Evolutionary conservation across 2,329 filamentous ascomycete genomes (phyloP).

Genomic region (Xylariaceae sp.): DNA sequence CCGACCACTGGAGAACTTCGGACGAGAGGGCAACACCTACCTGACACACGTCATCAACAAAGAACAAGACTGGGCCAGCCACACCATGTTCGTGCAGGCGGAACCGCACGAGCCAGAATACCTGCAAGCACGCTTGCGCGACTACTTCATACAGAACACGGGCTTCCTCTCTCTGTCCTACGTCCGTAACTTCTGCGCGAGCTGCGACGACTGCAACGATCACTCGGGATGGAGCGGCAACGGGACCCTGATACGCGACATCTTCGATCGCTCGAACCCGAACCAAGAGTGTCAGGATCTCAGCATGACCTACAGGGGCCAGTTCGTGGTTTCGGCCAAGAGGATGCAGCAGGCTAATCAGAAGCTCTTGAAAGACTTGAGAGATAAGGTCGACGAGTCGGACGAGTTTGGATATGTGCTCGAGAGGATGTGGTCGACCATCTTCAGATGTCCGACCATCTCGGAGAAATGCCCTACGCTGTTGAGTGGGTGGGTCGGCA

Average conservation of each 20-base stretch:
- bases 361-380: constrained; percentile 12
- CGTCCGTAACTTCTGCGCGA: constrained; percentile 17
- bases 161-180: constrained; percentile 17
- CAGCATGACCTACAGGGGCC: constrained; percentile 17
- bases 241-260: constrained; percentile 10
- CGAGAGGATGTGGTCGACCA: constrained; percentile 15
- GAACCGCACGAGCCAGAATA: constrained; percentile 17
- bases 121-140: constrained; percentile 15
- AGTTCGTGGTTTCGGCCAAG: constrained; percentile 17
- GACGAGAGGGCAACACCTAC: constrained; percentile 19
- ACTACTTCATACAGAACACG: constrained; percentile 16
- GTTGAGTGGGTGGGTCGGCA: constrained; percentile 18
- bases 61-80: constrained; percentile 16
- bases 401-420: constrained; percentile 15
- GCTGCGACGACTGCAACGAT: constrained; percentile 17
- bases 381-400: constrained; percentile 5
- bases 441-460: constrained; percentile 18
- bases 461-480: constrained; percentile 18
- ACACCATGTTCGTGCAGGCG: constrained; percentile 19
- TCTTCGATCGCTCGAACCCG: constrained; percentile 13
- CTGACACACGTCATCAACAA: constrained; percentile 13
- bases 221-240: constrained; percentile 17
- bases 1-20: constrained; percentile 16
- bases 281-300: constrained; percentile 12
- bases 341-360: constrained; percentile 15